Conservation (phyloP, 768 basidiomycete genomes). For the Termitomyces titanicus region DNA sequence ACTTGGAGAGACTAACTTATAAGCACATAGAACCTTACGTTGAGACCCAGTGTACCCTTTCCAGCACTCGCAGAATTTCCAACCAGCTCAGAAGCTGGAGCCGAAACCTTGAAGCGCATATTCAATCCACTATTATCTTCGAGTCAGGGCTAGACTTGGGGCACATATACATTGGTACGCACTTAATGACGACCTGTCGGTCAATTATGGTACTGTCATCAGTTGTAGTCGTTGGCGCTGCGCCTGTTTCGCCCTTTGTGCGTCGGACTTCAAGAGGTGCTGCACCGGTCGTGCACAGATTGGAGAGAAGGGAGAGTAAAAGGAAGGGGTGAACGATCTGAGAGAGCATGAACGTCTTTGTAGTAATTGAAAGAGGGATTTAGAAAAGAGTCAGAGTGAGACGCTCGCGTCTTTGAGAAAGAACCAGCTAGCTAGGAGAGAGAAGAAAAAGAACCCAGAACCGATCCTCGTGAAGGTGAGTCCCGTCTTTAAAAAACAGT, state of each 20-base stretch:
- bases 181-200: background rate
- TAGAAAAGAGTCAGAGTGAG: background rate
- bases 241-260: background rate
- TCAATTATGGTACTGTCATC: background rate
- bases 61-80: too few species aligned
- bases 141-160: background rate
- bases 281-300: too few species aligned
- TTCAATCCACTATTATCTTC: background rate
- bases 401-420: background rate
- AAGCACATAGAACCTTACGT: background rate
- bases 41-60: background rate
- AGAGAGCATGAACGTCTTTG: background rate
- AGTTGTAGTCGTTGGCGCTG: too few species aligned
- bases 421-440: background rate
- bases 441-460: background rate
- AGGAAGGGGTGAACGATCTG: background rate
- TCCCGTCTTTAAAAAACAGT: background rate
- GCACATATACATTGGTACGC: background rate
- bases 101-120: background rate
- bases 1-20: background rate
- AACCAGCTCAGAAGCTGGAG: background rate
- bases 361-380: background rate
- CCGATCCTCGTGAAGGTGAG: background rate
- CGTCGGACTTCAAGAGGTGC: background rate
- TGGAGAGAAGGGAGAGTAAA: background rate